phyloP scores from a whole-genome alignment of 2,329 filamentous ascomycete genomes.

The Epichloe scottii region DNA sequence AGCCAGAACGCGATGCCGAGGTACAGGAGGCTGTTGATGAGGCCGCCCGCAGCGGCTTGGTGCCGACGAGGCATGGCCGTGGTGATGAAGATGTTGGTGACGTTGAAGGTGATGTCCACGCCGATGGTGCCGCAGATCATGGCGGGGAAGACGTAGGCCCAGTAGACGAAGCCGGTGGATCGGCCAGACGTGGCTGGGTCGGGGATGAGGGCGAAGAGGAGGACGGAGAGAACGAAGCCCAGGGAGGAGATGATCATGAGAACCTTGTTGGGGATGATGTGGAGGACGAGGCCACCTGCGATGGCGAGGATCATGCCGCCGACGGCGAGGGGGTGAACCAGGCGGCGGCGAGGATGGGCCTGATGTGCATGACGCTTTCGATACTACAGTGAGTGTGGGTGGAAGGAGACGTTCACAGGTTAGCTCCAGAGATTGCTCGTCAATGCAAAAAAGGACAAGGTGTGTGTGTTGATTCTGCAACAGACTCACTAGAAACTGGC shows the following conservation, averaged over 20 bases:
- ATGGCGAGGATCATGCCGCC: conserved; percentile 56
- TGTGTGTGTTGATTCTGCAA: not conserved
- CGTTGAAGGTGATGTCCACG: conserved; percentile 64
- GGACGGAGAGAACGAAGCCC: conserved; percentile 43
- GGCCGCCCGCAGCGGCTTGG: conserved; percentile 59
- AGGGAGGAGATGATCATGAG: conserved; percentile 49
- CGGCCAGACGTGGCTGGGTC: conserved; percentile 22
- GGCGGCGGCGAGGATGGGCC: conserved; percentile 49
- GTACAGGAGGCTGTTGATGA: conserved; percentile 60
- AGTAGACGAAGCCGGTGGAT: conserved; percentile 35
- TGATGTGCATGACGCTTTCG: conserved; percentile 44
- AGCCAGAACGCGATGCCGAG: conserved; percentile 61
- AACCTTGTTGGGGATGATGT: conserved; percentile 49
- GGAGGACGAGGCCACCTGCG: conserved; percentile 52
- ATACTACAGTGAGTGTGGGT: conserved; percentile 31
- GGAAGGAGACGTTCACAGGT: not conserved
- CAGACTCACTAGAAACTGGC: conserved; percentile 49
- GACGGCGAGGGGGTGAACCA: conserved; percentile 55
- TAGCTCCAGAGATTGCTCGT: not conserved
- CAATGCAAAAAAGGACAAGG: not conserved
- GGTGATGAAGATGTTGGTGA: conserved; percentile 67
- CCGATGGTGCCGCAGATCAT: conserved; percentile 59
- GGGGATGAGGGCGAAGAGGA: conserved; percentile 55
- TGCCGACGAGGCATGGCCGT: conserved; percentile 52
- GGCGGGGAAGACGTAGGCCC: conserved; percentile 61